Evolutionary conservation across 768 basidiomycete genomes (phyloP).

Genomic region (Russula sp.): DNA sequence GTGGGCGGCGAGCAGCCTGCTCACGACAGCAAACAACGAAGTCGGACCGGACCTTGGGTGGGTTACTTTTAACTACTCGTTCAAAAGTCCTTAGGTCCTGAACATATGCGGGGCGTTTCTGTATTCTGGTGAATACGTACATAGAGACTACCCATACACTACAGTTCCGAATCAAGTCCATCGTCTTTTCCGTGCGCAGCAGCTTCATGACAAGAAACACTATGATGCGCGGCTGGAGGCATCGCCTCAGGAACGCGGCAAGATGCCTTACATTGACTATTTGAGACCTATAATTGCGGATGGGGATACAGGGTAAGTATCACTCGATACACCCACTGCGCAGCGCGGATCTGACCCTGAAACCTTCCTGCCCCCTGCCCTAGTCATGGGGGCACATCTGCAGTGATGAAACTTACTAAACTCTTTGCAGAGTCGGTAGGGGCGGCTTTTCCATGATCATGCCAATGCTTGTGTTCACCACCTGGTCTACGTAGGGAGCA

Average conservation of each 20-base stretch:
- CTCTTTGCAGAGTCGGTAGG: constrained; percentile 86
- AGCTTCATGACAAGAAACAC: constrained; percentile 88
- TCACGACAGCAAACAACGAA: constrained; percentile 88
- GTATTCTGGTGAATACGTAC: constrained; percentile 26
- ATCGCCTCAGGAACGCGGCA: constrained; percentile 53
- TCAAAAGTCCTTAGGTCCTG: background rate
- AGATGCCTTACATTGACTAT: constrained; percentile 79
- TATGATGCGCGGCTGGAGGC: constrained; percentile 76
- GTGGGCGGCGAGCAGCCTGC: constrained; percentile 80
- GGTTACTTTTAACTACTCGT: constrained; percentile 10
- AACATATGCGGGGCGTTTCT: background rate
- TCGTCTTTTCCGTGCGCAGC: constrained; percentile 84
- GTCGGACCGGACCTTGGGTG: constrained; percentile 88
- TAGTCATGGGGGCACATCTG: constrained; percentile 87
- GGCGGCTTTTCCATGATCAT: background rate
- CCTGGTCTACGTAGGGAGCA: constrained; percentile 49
- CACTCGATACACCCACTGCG: background rate
- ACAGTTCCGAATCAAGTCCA: constrained; percentile 96
- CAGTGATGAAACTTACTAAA: constrained; percentile 92
- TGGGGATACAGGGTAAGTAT: constrained; percentile 79
- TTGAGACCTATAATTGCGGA: constrained; percentile 91
- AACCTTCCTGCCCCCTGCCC: background rate
- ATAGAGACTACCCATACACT: constrained; percentile 89
- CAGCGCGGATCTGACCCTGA: constrained; percentile 9
- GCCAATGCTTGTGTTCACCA: constrained; percentile 4